These are phyloP conservation scores for Pueraria montana DNA, from an alignment of 306 rosid genomes.

Conservation along the genomic window DNA sequence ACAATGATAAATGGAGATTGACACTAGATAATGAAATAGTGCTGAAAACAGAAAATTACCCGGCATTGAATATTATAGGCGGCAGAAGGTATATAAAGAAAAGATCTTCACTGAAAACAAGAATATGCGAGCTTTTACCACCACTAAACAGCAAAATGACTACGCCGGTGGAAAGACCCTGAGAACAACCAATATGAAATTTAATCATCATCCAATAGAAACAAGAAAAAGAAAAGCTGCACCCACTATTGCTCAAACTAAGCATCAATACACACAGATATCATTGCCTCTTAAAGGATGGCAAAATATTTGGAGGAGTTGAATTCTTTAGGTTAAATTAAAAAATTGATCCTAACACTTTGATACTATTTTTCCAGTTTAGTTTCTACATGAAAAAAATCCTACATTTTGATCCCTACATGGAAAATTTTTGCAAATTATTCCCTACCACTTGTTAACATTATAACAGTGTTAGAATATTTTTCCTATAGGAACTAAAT, in stretches of 20 bases:
- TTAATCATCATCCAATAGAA: conserved; percentile 29
- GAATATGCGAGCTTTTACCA: conserved; percentile 89
- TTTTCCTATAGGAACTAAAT: background rate
- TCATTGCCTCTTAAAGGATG: background rate
- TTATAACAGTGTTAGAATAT: background rate
- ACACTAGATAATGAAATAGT: background rate
- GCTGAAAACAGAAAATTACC: conserved; percentile 60
- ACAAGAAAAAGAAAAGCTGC: background rate
- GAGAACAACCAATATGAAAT: conserved; percentile 50
- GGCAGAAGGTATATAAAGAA: conserved; percentile 98
- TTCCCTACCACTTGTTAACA: background rate
- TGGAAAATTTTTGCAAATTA: background rate
- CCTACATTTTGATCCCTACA: background rate
- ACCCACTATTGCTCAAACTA: conserved; percentile 21
- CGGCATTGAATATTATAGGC: conserved; percentile 97
- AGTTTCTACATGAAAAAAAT: background rate
- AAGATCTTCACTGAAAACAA: conserved; percentile 96
- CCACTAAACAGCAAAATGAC: conserved; percentile 83
- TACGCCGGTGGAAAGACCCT: conserved; percentile 89
- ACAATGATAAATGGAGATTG: conserved; percentile 14
- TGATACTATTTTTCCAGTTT: background rate
- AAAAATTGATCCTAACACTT: background rate
- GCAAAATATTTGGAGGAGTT: conserved; percentile 31
- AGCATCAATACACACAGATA: conserved; percentile 19
- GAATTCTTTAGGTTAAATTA: background rate